These are phyloP conservation scores for Chimonanthus praecox DNA, from an alignment of 164 flowering plant species.

Conservation along the genomic window DNA sequence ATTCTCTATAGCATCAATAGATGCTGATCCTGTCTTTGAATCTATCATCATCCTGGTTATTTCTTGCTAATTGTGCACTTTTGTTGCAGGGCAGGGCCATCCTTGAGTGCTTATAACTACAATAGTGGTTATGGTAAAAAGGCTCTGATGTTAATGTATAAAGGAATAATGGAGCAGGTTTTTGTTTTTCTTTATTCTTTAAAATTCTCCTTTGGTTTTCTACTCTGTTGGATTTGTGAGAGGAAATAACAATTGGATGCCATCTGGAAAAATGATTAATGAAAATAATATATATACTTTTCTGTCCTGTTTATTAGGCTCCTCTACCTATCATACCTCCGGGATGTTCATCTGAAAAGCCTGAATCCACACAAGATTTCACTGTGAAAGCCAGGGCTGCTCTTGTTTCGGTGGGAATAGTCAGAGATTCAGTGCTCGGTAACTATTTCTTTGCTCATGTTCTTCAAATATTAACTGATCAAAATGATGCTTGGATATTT, in stretches of 20 bases:
- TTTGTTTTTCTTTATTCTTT: constrained; percentile 4
- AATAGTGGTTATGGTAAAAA: constrained; percentile 86
- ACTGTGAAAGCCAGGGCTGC: constrained; percentile 81
- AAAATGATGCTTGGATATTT: background rate
- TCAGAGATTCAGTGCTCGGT: constrained; percentile 76
- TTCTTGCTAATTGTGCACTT: constrained; percentile 12
- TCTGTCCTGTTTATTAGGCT: constrained; percentile 39
- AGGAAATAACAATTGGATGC: background rate
- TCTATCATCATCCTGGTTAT: background rate
- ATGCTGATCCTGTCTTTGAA: background rate
- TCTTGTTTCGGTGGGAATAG: constrained; percentile 86
- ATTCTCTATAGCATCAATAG: background rate
- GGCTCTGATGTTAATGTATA: constrained; percentile 77
- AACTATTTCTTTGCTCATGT: constrained; percentile 12
- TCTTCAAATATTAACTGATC: background rate
- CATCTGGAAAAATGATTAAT: background rate
- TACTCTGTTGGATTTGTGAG: background rate
- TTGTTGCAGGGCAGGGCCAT: constrained; percentile 83
- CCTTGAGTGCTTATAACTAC: constrained; percentile 93
- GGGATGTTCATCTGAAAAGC: constrained; percentile 78
- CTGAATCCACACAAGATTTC: constrained; percentile 68
- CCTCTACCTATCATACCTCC: constrained; percentile 81
- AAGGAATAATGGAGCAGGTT: constrained; percentile 93
- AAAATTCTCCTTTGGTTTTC: background rate
- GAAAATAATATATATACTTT: background rate